Evolutionary conservation across 208 protist species (phyloP).

Genomic region (Angomonas desouzai): DNA sequence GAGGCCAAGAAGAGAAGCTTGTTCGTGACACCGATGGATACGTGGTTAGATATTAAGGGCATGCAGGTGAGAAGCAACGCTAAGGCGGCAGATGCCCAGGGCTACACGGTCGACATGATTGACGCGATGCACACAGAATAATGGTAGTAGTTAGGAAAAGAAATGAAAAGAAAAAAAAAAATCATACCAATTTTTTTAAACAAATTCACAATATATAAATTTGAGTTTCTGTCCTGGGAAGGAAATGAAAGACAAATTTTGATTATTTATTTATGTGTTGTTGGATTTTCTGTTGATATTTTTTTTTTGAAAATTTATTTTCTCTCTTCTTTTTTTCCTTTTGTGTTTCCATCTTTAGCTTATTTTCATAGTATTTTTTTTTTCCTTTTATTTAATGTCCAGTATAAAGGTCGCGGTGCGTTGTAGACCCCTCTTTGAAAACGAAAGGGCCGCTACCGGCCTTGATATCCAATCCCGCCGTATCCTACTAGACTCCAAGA

Average conservation of each 20-base stretch:
- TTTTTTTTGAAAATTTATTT: neutral
- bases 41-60: constrained; percentile 84
- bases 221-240: too few relatives aligned
- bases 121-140: constrained; percentile 1
- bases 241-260: constrained; percentile 5
- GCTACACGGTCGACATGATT: constrained; percentile 69
- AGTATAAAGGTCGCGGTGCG: constrained; percentile 88
- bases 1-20: constrained; percentile 87
- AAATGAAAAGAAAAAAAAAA: constrained; percentile 17
- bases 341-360: constrained; percentile 11
- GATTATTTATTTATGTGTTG: constrained; percentile 2
- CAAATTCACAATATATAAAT: constrained; percentile 1
- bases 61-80: constrained; percentile 64
- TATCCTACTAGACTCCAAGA: constrained; percentile 84
- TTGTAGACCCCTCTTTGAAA: constrained; percentile 76
- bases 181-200: constrained; percentile 8
- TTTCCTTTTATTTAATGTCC: constrained; percentile 28
- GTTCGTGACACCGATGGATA: constrained; percentile 86
- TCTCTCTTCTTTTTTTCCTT: constrained; percentile 3
- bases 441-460: constrained; percentile 63
- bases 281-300: neutral
- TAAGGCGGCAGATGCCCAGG: constrained; percentile 54
- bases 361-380: constrained; percentile 11
- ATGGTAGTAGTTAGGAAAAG: neutral
- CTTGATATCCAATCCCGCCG: constrained; percentile 79